Evolutionary conservation across 2,329 filamentous ascomycete genomes (phyloP).

Genomic region (Arthrobotrys sinensis): DNA sequence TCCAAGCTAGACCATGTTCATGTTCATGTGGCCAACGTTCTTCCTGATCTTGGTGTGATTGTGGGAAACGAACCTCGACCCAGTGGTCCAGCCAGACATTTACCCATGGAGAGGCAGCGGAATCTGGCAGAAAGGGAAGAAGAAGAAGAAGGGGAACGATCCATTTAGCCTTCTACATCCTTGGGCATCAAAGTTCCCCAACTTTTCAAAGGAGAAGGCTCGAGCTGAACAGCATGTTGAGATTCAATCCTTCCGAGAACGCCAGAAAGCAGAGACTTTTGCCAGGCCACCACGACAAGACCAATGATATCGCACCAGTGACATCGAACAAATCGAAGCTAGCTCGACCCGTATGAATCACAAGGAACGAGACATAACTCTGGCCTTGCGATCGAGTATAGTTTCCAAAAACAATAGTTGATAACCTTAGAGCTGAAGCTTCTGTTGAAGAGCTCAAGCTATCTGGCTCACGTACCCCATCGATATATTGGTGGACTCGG

Average conservation of each 20-base stretch:
- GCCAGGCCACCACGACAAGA: constrained; percentile 2
- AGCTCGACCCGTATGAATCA: constrained; percentile 10
- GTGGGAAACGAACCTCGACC: constrained; percentile 13
- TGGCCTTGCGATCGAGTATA: constrained; percentile 30
- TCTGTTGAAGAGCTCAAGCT: constrained; percentile 38
- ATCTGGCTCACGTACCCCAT: background rate
- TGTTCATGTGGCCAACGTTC: constrained; percentile 6
- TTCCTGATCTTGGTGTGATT: constrained; percentile 10
- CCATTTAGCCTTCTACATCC: constrained; percentile 30
- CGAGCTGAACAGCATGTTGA: constrained; percentile 7
- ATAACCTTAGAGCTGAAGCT: constrained; percentile 21
- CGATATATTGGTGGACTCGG: constrained; percentile 10
- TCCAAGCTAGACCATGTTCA: constrained; percentile 30
- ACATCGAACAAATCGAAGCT: constrained; percentile 25
- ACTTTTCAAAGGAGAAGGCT: constrained; percentile 1
- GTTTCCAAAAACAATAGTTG: constrained; percentile 6
- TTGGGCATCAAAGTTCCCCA: constrained; percentile 7
- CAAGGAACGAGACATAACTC: constrained; percentile 19
- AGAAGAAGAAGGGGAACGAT: constrained; percentile 2
- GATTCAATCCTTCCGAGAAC: constrained; percentile 5
- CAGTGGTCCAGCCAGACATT: constrained; percentile 16
- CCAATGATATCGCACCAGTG: constrained; percentile 27
- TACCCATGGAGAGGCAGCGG: constrained; percentile 19
- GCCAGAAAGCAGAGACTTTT: constrained; percentile 8
- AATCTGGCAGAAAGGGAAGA: constrained; percentile 11